A percentile compares a stretch with the other conserved stretches of the same genome.
phyloP scores from a whole-genome alignment of 2,329 filamentous ascomycete species.

The Acephala macrosclerotiorum region DNA sequence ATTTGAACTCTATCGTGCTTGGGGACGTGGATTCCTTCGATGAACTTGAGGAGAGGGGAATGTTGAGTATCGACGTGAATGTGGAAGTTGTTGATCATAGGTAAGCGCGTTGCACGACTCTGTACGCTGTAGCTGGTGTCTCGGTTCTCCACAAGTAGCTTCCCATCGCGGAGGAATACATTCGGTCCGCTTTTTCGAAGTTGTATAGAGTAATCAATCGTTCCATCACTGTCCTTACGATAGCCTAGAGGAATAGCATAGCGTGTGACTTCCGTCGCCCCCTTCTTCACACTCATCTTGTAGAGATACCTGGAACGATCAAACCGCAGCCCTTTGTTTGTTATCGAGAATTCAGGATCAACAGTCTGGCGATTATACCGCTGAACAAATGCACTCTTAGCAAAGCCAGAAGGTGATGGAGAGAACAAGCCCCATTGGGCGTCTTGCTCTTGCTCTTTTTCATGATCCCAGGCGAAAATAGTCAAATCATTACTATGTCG shows the following conservation, averaged over 20 bases:
- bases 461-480: constrained; percentile 43
- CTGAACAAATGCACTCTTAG: neutral
- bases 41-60: neutral
- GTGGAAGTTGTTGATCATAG: neutral
- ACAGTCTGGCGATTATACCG: neutral
- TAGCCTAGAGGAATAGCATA: neutral
- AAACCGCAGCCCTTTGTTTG: constrained; percentile 16
- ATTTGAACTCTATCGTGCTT: neutral
- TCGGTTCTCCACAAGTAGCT: neutral
- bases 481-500: constrained; percentile 45
- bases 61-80: neutral
- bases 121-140: neutral
- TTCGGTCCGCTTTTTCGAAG: constrained; percentile 13
- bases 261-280: neutral
- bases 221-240: neutral
- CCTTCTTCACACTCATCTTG: neutral
- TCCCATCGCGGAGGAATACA: constrained; percentile 13
- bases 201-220: neutral
- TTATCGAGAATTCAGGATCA: constrained; percentile 12
- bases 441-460: neutral
- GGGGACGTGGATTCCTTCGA: neutral
- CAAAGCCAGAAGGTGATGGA: constrained; percentile 9
- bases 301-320: constrained; percentile 7
- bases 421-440: constrained; percentile 6
- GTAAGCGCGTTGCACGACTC: neutral